These are phyloP conservation scores for Candida vaughaniae DNA, from an alignment of 805 yeast species.

Conservation along the genomic window DNA sequence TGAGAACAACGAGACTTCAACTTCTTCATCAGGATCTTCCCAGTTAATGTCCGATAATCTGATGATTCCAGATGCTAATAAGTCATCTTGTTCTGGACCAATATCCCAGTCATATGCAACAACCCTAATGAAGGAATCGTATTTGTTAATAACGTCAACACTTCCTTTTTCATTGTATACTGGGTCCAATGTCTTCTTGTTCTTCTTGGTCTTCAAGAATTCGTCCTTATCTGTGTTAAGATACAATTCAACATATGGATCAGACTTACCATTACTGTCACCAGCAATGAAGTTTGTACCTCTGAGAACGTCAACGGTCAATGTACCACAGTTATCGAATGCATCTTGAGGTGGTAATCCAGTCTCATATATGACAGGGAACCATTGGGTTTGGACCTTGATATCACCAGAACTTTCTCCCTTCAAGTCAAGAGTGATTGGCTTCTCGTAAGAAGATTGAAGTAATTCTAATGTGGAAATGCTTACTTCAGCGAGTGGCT, in stretches of 20 bases:
- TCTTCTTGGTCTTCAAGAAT: slow-evolving; percentile 71
- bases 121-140: slow-evolving; percentile 55
- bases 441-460: slow-evolving; percentile 61
- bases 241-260: slow-evolving; percentile 77
- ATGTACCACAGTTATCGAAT: slow-evolving; percentile 69
- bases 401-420: slow-evolving; percentile 55
- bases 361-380: slow-evolving; percentile 61
- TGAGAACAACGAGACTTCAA: slow-evolving; percentile 52
- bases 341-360: slow-evolving; percentile 73
- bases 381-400: slow-evolving; percentile 66
- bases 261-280: slow-evolving; percentile 92
- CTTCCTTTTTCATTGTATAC: slow-evolving; percentile 73
- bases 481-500: slow-evolving; percentile 58
- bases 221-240: slow-evolving; percentile 59
- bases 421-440: slow-evolving; percentile 53
- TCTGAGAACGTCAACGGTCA: slow-evolving; percentile 57
- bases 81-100: slow-evolving; percentile 83
- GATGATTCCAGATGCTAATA: slow-evolving; percentile 63
- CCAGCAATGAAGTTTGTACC: slow-evolving; percentile 77
- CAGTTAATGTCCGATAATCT: slow-evolving; percentile 46
- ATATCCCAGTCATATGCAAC: slow-evolving; percentile 89
- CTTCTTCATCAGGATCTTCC: slow-evolving; percentile 50
- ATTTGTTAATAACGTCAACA: slow-evolving; percentile 59
- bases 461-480: slow-evolving; percentile 68
- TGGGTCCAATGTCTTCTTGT: slow-evolving; percentile 89